Percentiles rank a stretch among this genome's conserved stretches.
Evolutionary conservation across 2,329 filamentous ascomycete genomes (phyloP).

Genomic region (Fusarium metavorans): DNA sequence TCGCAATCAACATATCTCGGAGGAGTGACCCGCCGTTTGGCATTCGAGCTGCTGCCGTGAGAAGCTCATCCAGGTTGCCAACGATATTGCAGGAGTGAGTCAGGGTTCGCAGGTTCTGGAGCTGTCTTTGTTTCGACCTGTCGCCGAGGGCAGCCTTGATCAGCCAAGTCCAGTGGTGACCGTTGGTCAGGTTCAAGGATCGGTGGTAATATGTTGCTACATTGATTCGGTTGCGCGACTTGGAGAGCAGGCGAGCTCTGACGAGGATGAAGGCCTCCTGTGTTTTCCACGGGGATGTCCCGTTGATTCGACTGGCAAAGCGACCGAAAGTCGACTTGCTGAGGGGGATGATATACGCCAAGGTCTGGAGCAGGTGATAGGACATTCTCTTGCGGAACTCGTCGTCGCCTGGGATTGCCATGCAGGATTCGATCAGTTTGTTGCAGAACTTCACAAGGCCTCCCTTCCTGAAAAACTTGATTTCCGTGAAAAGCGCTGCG

Average conservation of each 20-base stretch:
- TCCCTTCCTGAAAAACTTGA: neutral
- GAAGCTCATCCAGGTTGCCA: slow-evolving; percentile 18
- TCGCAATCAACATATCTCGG: slow-evolving; percentile 1
- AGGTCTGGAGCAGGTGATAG: slow-evolving; percentile 25
- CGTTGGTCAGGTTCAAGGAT: neutral
- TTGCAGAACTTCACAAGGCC: neutral
- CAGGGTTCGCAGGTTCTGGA: neutral
- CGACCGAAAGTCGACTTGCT: neutral
- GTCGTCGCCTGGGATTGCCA: neutral
- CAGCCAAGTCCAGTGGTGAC: neutral
- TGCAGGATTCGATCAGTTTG: slow-evolving; percentile 4
- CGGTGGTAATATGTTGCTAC: neutral
- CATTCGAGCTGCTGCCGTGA: neutral
- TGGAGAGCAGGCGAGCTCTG: slow-evolving; percentile 18
- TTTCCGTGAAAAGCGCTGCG: neutral
- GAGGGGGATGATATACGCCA: slow-evolving; percentile 7
- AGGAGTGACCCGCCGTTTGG: neutral
- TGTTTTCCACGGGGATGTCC: slow-evolving; percentile 5
- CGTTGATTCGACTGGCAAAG: neutral
- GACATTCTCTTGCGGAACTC: slow-evolving; percentile 11
- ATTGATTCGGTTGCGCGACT: neutral
- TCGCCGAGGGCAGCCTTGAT: neutral
- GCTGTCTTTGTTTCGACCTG: neutral
- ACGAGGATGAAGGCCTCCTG: slow-evolving; percentile 19
- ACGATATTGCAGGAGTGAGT: neutral